Evolutionary conservation across 1,284 basidiomycete species (phyloP).

Genomic region (Tylopilus orsonianus): DNA sequence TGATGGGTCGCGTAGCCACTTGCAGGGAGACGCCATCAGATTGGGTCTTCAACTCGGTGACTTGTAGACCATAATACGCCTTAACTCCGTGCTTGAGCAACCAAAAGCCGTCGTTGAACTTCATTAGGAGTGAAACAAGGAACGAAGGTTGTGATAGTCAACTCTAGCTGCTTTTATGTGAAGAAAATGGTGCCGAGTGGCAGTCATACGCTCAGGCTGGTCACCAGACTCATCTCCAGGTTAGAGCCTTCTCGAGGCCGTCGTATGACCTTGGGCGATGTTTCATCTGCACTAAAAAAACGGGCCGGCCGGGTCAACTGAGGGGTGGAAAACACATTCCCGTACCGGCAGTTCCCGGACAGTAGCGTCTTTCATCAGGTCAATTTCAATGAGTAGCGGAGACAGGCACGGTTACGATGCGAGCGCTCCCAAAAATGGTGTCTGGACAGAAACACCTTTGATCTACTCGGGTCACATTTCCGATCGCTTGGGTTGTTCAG

Average conservation of each 20-base stretch:
- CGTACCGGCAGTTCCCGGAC: no score
- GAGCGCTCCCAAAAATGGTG: conserved; percentile 13
- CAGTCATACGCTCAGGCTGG: neutral
- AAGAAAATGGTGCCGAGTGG: neutral
- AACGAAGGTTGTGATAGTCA: neutral
- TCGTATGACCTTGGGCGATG: neutral
- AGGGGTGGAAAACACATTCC: no score
- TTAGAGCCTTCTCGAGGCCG: neutral
- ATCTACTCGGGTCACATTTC: conserved; percentile 59
- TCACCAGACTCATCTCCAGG: neutral
- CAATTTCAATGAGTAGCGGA: no score
- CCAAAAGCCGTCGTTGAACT: conserved; percentile 69
- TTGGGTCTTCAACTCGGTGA: conserved; percentile 45
- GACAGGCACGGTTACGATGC: conserved; percentile 5
- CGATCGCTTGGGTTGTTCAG: conserved; percentile 47
- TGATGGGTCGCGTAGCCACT: conserved; percentile 64
- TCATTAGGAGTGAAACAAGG: conserved; percentile 34
- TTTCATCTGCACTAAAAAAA: neutral
- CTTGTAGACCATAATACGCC: conserved; percentile 56
- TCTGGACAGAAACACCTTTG: conserved; percentile 65
- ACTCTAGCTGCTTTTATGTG: neutral
- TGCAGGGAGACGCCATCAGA: conserved; percentile 54
- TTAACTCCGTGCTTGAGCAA: conserved; percentile 65
- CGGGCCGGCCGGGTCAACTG: neutral
- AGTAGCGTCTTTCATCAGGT: no score